Evolutionary conservation across 306 rosid genomes (phyloP).

Genomic region (Cicer pinnatifidum): DNA sequence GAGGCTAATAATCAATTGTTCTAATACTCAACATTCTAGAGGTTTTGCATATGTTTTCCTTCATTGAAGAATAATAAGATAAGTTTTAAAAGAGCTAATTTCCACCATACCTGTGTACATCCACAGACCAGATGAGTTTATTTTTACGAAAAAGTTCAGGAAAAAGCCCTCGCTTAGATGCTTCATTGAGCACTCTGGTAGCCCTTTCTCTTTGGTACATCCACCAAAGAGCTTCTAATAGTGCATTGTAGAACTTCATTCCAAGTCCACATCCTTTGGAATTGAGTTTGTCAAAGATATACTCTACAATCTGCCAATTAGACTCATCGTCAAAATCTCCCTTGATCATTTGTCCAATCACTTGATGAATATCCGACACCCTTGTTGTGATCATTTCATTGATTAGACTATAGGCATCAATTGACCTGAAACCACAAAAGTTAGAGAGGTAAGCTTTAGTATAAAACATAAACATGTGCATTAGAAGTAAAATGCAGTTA

Average conservation of each 20-base stretch:
- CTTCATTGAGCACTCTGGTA: constrained; percentile 88
- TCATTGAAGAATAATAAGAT: constrained; percentile 20
- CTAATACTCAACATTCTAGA: constrained; percentile 16
- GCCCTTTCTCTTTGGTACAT: constrained; percentile 91
- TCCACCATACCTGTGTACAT: constrained; percentile 79
- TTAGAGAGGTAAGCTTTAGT: constrained; percentile 41
- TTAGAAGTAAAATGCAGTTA: constrained; percentile 34
- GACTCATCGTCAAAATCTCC: constrained; percentile 93
- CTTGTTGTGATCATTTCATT: constrained; percentile 74
- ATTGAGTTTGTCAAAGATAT: constrained; percentile 89
- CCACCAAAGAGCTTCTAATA: constrained; percentile 97
- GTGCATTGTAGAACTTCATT: constrained; percentile 82
- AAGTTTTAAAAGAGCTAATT: constrained; percentile 33
- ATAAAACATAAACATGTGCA: constrained; percentile 39
- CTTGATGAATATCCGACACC: constrained; percentile 86
- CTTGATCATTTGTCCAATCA: constrained; percentile 87
- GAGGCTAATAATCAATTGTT: constrained; percentile 23
- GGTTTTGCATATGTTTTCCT: constrained; percentile 32
- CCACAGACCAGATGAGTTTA: constrained; percentile 84
- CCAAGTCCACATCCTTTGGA: constrained; percentile 87
- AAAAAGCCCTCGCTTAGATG: constrained; percentile 82
- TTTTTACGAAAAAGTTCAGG: constrained; percentile 86
- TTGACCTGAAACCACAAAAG: constrained; percentile 65
- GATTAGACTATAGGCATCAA: constrained; percentile 73
- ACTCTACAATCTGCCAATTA: constrained; percentile 98